Conservation (phyloP, 2,329 filamentous ascomycete genomes). For the Penicillium sp. region DNA sequence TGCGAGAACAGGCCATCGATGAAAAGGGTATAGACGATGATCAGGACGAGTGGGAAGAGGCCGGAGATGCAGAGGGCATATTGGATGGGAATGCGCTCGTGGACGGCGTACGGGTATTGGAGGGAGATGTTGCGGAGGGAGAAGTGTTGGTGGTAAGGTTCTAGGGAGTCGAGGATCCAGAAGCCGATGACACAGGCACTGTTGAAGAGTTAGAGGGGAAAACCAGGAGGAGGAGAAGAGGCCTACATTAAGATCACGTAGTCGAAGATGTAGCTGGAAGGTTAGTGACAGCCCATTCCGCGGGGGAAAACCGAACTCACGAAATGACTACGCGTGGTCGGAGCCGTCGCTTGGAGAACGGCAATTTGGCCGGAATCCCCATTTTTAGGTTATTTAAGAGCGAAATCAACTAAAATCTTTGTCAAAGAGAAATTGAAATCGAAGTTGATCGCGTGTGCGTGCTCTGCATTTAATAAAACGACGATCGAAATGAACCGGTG, state of each 20-base stretch:
- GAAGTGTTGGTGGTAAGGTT: constrained; percentile 61
- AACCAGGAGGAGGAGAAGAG: background rate
- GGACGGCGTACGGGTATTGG: constrained; percentile 58
- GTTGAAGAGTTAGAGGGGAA: constrained; percentile 14
- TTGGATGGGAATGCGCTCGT: constrained; percentile 56
- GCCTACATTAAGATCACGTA: constrained; percentile 61
- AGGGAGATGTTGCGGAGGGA: constrained; percentile 58
- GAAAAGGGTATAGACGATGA: constrained; percentile 57
- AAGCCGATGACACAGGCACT: constrained; percentile 56
- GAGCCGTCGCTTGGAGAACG: constrained; percentile 56
- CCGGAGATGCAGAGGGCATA: constrained; percentile 53
- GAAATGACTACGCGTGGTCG: constrained; percentile 54
- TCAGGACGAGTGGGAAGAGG: constrained; percentile 52
- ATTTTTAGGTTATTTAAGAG: constrained; percentile 2
- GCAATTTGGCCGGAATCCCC: constrained; percentile 44
- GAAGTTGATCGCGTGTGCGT: background rate
- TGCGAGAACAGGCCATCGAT: constrained; percentile 62
- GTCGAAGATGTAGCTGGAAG: constrained; percentile 56
- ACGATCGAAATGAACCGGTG: background rate
- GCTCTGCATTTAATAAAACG: background rate
- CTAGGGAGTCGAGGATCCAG: constrained; percentile 53
- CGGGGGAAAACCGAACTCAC: constrained; percentile 36
- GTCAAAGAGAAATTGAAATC: background rate
- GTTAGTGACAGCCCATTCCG: constrained; percentile 8
- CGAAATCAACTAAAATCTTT: background rate